Evolutionary conservation across 495 filamentous ascomycete species (phyloP), one percentile per base, ranked within the genome.

Genomic region (Talaromyces trachyspermus): DNA sequence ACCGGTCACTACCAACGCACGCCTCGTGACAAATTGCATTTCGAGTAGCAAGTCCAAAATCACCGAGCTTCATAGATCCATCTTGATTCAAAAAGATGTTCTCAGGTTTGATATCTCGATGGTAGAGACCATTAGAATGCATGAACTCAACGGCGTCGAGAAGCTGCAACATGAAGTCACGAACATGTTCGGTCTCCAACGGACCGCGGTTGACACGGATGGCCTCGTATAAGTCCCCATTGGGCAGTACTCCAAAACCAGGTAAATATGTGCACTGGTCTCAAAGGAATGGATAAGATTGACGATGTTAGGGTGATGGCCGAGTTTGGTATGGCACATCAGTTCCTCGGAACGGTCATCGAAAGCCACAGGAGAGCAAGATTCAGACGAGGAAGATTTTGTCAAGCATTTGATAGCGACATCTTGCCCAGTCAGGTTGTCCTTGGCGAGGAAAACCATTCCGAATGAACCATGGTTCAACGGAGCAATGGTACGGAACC

Each of bases 381-480:
- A 54, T 46, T 76, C 74, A 20, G 74, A 70, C 9, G 79, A 68
- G 43, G 78, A 75, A 6, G 68, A 48, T 74, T 96, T 97, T 54
- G 86, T 84, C 60, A 96, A 64, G 59, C 90, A 94, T 61, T 98
- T 98, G 75, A 98, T 83, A 43, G 92, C 92, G 48, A 98, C 92
- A 46, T 80, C 73, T 48, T 90, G 71, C 51, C 79, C 76, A 48
- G 83, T 95, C 53, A 68, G 54, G 48, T 72, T 74, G 66, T 98
- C 90, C 56, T 72, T 84, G 44, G 92, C 94, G 65, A 89, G 80
- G 66, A 95, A 95, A 54, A 98, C 92, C 85, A 95, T 89, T 53
- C 92, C 92, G 61, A 96, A 98, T 19, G 92, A 98, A 56, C 92
- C 92, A 76, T 96, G 88, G 60, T 98, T 97, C 70, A 98, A 86